Conservation (phyloP, 805 yeast genomes). For the Nakazawaea ernobii region DNA sequence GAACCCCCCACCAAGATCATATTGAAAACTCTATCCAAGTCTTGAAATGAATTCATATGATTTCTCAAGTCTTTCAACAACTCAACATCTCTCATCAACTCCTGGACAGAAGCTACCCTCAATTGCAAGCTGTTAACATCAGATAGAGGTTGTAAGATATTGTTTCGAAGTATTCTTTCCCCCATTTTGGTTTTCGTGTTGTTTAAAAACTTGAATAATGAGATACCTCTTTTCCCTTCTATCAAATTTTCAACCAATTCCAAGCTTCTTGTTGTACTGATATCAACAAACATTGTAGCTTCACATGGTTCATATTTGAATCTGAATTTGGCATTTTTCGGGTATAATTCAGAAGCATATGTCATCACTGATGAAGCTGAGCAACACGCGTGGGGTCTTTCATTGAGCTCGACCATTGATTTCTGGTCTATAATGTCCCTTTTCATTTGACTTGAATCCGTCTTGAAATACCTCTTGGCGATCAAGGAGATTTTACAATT, state of each 20-base stretch:
- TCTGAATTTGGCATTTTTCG: constrained; percentile 23
- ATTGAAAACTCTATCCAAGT: constrained; percentile 35
- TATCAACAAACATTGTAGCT: constrained; percentile 37
- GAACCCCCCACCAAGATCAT: constrained; percentile 23
- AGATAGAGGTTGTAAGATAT: constrained; percentile 42
- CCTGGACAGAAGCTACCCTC: constrained; percentile 32
- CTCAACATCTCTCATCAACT: constrained; percentile 20
- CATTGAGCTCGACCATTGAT: constrained; percentile 20
- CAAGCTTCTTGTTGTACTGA: constrained; percentile 29
- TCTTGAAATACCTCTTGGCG: constrained; percentile 21
- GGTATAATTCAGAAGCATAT: constrained; percentile 16
- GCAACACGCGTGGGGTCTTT: constrained; percentile 24
- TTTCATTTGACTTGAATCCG: constrained; percentile 20
- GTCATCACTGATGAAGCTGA: constrained; percentile 28
- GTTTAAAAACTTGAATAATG: constrained; percentile 32
- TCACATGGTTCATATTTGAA: constrained; percentile 32
- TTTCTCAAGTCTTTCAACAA: constrained; percentile 15
- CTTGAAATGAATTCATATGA: constrained; percentile 25
- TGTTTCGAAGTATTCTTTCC: constrained; percentile 31
- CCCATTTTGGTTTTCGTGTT: constrained; percentile 43
- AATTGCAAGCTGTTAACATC: constrained; percentile 27
- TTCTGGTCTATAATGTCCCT: constrained; percentile 16
- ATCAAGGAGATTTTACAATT: constrained; percentile 21
- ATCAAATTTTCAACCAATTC: constrained; percentile 32
- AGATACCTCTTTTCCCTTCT: constrained; percentile 21